Evolutionary conservation across 2,329 filamentous ascomycete genomes (phyloP).

Genomic region (Pseudogymnoascus destructans): DNA sequence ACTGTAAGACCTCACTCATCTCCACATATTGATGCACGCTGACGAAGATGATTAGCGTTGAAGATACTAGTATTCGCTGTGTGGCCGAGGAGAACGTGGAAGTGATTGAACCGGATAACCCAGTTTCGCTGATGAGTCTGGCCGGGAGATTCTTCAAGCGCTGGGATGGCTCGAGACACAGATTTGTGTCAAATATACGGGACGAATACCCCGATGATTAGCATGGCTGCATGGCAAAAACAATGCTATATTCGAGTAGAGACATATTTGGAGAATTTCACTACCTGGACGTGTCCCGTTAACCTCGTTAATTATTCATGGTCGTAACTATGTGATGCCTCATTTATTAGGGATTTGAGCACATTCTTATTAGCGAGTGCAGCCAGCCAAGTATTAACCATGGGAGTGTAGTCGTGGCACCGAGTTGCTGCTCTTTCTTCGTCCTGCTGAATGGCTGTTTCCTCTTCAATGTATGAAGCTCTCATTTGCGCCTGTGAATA

Average conservation of each 20-base stretch:
- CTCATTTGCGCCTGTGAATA: constrained; percentile 32
- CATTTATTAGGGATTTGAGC: constrained; percentile 33
- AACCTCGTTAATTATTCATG: neutral
- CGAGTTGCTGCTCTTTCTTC: constrained; percentile 40
- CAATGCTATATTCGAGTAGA: neutral
- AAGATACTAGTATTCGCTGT: constrained; percentile 57
- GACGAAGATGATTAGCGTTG: constrained; percentile 36
- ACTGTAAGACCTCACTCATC: constrained; percentile 45
- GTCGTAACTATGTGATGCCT: constrained; percentile 8
- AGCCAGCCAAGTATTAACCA: constrained; percentile 55
- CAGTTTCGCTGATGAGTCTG: constrained; percentile 48
- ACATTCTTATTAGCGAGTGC: constrained; percentile 54
- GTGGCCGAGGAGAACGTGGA: constrained; percentile 73
- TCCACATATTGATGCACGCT: constrained; percentile 13
- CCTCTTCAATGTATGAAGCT: constrained; percentile 37
- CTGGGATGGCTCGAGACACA: constrained; percentile 53
- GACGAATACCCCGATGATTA: constrained; percentile 83
- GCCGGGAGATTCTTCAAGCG: constrained; percentile 83
- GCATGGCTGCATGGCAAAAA: constrained; percentile 6
- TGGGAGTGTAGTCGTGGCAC: constrained; percentile 55
- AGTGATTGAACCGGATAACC: constrained; percentile 39
- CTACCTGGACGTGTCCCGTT: neutral
- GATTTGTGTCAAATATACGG: constrained; percentile 70
- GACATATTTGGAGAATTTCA: neutral
- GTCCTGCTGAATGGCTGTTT: constrained; percentile 33